Conservation (phyloP, 2,329 filamentous ascomycete species). For the Thelonectria discophora region DNA sequence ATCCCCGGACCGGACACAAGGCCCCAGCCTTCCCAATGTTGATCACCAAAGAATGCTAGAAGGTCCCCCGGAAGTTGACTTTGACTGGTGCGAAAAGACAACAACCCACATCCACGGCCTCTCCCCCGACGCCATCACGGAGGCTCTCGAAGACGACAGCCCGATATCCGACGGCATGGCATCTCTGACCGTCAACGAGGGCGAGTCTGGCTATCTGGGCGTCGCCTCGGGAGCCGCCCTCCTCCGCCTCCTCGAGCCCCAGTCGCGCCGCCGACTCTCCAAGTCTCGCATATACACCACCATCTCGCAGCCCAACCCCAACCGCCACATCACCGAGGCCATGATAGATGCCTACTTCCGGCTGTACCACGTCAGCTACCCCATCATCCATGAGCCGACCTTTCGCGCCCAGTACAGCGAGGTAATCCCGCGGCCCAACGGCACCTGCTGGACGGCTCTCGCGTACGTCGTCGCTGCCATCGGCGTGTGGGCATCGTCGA, state of each 20-base stretch:
- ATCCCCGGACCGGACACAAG: slow-evolving; percentile 8
- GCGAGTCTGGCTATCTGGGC: slow-evolving; percentile 56
- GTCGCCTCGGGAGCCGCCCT: slow-evolving; percentile 56
- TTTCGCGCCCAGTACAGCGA: slow-evolving; percentile 52
- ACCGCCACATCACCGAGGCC: slow-evolving; percentile 44
- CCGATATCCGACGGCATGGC: slow-evolving; percentile 52
- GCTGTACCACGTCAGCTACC: slow-evolving; percentile 56
- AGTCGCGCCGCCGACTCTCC: slow-evolving; percentile 37
- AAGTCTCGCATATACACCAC: slow-evolving; percentile 27
- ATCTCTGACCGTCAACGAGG: slow-evolving; percentile 47
- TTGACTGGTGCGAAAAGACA: slow-evolving; percentile 50
- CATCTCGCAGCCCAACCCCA: slow-evolving; percentile 45
- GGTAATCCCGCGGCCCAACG: slow-evolving; percentile 46
- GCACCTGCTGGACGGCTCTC: slow-evolving; percentile 43
- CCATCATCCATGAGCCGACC: slow-evolving; percentile 56
- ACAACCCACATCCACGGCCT: slow-evolving; percentile 39
- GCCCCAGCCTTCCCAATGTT: slow-evolving; percentile 10
- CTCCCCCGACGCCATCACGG: slow-evolving; percentile 34
- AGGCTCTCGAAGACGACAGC: slow-evolving; percentile 35
- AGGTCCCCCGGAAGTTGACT: slow-evolving; percentile 47
- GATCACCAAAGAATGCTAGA: slow-evolving; percentile 44
- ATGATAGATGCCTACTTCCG: slow-evolving; percentile 52
- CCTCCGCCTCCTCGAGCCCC: slow-evolving; percentile 49
- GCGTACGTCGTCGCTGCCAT: slow-evolving; percentile 50
- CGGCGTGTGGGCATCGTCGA: slow-evolving; percentile 47